phyloP scores from a whole-genome alignment of 306 rosid species.

The Castanea mollissima region DNA sequence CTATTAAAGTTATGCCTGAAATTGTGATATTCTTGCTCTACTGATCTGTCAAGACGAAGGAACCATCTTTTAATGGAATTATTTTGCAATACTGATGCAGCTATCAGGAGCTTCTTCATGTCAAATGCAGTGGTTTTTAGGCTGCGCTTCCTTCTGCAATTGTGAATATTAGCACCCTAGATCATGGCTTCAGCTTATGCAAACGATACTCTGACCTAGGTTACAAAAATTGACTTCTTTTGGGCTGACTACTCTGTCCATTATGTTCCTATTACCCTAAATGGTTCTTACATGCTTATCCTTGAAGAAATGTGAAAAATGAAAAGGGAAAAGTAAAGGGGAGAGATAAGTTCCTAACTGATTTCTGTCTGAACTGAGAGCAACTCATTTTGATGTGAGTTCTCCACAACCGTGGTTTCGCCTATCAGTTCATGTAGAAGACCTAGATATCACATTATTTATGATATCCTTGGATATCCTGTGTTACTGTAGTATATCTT shows the following conservation, averaged over 20 bases:
- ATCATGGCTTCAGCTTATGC: not conserved
- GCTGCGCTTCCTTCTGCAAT: not conserved
- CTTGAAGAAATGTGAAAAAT: not conserved
- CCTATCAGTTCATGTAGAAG: not conserved
- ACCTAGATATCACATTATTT: not conserved
- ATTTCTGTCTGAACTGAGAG: not conserved
- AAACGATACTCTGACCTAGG: not conserved
- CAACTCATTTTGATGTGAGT: not conserved
- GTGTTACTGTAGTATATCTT: not conserved
- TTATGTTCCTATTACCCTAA: not conserved
- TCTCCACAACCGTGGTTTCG: not conserved
- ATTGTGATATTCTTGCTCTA: constrained; percentile 4
- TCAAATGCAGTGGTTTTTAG: not conserved
- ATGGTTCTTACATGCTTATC: not conserved
- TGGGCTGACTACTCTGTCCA: not conserved
- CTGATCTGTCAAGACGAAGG: not conserved
- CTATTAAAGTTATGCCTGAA: not conserved
- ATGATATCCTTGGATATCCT: not conserved
- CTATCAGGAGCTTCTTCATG: not conserved
- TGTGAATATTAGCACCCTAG: not conserved
- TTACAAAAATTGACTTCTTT: not conserved
- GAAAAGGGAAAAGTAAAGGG: not conserved
- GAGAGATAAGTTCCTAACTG: not conserved
- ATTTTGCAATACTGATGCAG: not conserved
- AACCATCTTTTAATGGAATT: constrained; percentile 9